A percentile compares a stretch with the other conserved stretches of the same genome.
Conservation (phyloP, 1,284 basidiomycete genomes). For the Rhodotorula mucilaginosa region DNA sequence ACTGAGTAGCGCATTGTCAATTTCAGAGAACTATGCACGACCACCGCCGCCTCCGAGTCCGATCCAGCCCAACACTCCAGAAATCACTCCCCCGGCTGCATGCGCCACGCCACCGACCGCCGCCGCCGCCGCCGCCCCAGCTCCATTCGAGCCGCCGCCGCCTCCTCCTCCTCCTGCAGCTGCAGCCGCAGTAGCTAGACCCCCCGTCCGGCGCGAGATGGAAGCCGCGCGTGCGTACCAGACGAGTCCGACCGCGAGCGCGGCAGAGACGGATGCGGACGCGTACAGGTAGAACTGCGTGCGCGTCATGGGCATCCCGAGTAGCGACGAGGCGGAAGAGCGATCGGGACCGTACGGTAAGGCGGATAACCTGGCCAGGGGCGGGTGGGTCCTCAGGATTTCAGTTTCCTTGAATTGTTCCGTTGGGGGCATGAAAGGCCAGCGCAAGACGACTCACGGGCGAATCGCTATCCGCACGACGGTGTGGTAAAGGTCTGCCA, state of each 20-base stretch:
- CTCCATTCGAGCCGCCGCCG: background rate
- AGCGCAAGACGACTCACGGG: slow-evolving; percentile 59
- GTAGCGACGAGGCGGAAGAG: slow-evolving; percentile 30
- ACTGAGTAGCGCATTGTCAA: background rate
- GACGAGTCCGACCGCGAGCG: slow-evolving; percentile 66
- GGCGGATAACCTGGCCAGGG: slow-evolving; percentile 42
- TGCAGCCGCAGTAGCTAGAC: background rate
- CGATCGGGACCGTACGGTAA: slow-evolving; percentile 44
- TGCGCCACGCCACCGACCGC: background rate
- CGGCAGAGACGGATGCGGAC: slow-evolving; percentile 66
- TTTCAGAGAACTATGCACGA: background rate
- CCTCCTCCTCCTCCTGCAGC: background rate
- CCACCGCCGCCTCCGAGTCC: background rate
- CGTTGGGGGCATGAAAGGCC: too few relatives aligned
- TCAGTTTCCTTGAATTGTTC: rapidly evolving
- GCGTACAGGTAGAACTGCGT: slow-evolving; percentile 59
- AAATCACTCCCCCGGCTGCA: background rate
- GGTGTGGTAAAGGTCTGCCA: slow-evolving; percentile 83
- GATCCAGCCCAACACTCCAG: background rate
- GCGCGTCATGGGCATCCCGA: slow-evolving; percentile 18
- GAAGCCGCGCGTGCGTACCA: slow-evolving; percentile 47
- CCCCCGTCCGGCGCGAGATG: background rate
- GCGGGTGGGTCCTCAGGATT: background rate
- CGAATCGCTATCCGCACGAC: slow-evolving; percentile 80
- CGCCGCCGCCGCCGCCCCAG: background rate